Evolutionary conservation across 306 rosid genomes (phyloP), one percentile per base, ranked within the genome.

Genomic region (Fragaria ananassa): DNA sequence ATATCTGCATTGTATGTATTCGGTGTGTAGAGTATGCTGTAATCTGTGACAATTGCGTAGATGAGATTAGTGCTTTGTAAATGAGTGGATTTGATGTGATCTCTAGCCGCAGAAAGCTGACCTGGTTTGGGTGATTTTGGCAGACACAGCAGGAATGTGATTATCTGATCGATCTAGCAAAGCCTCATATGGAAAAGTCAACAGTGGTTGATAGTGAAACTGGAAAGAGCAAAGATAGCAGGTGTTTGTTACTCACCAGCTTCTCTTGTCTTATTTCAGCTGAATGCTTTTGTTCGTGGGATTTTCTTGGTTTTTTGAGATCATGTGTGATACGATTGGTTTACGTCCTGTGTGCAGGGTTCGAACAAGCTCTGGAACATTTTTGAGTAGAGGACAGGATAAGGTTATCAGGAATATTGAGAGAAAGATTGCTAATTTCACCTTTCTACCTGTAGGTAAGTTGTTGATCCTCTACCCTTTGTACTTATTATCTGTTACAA

Each of bases 181-280:
- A 86, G 82, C 99, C 99, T 44, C 14, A 34, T 42, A 96, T 96
- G 99, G 89, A 86, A 0, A 93, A 93, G 83, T 96, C 99, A 68
- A 81, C 96, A 0, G 99, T 96, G 72, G 99, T 96, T 4, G 99
- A 96, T 56, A 86, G 91, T 56, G 93, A 85, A 79, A 96, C 99
- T 42, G 99, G 98, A 81, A 85, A 96, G 92, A 92, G 98, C 83
- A 91, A 58, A 84, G 99, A 96, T 80, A 93, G 99, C 97, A 91
- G 99, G 99, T 96, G 44, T 70, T 85, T 56, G 49, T 74, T 70
- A 72, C 78, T 62, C 74, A n/a, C 66, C 9, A 4, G 15, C 27
- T 78, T 74, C 64, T 51, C 68, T 29, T 42, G 19, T 70, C 50
- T 81, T 63, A 54, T 62, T 75, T 66, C 49, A 65, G 41, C 66